Evolutionary conservation across 495 filamentous ascomycete species (phyloP), one percentile per base, ranked within the genome.

Genomic region (Neurospora discreta): DNA sequence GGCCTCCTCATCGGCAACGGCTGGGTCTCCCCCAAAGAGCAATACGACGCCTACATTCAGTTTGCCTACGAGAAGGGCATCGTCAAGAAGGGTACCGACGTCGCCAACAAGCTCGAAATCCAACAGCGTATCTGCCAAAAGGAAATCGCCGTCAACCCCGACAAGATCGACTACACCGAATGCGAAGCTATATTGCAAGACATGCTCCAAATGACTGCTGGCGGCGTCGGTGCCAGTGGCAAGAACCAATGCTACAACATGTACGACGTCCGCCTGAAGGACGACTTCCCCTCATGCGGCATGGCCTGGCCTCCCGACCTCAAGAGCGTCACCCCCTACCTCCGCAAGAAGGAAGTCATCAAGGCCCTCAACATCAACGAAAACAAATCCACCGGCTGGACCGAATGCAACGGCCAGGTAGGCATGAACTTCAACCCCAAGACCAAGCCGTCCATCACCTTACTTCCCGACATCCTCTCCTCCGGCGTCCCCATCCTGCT

Each of bases 301-400:
- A 95, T 95, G 93, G 92, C 91, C 82, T 99, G 95, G 95, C 95
- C 95, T 11, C 90, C 92, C 43, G 96, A 98, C 80, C 83, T 99
- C 71, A 77, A 71, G 23, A 78, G 87, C 41, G 87, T 98, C 11
- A 91, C 89, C 8, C 93, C 93, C 0, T 99, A 98, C 79, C 87
- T 99, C 41, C 92, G 90, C 65, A 89, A 90, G 58, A 72, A 85
- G n/a, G 94, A 97, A 46, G 96, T 99, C 10, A 82, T 85, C 26
- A 71, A 86, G 5, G 95, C 95, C 3, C 84, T 99, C 38, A 90
- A 99, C 77, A 87, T 99, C 80, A 92, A 92, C 76, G 78, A 87
- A 1, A 90, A 90, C 69, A 97, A 97, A 80, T 86, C 87, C 65
- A 87, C 91, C 2, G 95, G 95, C 41, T 99, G 95, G 95, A 83